Conservation (phyloP, 768 basidiomycete genomes). For the Macrocybe gigantea region DNA sequence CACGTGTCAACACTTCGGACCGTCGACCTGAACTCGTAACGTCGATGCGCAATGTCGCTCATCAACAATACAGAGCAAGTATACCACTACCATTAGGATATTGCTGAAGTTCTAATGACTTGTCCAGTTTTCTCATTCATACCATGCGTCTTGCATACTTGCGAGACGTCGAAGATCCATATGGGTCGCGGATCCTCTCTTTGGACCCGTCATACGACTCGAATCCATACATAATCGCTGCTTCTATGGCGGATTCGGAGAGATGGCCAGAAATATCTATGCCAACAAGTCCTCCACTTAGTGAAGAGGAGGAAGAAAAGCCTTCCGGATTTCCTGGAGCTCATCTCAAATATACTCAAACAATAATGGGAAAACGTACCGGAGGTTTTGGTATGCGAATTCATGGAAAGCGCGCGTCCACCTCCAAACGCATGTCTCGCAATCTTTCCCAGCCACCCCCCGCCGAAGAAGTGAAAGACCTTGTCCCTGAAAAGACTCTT, state of each 20-base stretch:
- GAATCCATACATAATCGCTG: slow-evolving; percentile 80
- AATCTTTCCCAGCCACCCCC: slow-evolving; percentile 29
- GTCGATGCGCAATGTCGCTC: slow-evolving; percentile 41
- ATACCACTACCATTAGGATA: not conserved
- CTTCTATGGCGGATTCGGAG: slow-evolving; percentile 71
- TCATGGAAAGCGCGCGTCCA: slow-evolving; percentile 51
- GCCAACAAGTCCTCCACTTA: slow-evolving; percentile 66
- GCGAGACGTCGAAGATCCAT: slow-evolving; percentile 84
- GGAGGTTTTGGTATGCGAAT: slow-evolving; percentile 79
- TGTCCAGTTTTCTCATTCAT: slow-evolving; percentile 66
- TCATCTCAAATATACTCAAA: slow-evolving; percentile 77
- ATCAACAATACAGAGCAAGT: slow-evolving; percentile 60
- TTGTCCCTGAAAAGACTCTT: slow-evolving; percentile 24
- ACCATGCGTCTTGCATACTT: slow-evolving; percentile 80
- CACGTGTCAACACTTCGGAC: not conserved
- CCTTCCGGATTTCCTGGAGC: slow-evolving; percentile 44
- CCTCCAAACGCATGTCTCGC: slow-evolving; percentile 33
- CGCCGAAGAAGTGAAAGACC: slow-evolving; percentile 29
- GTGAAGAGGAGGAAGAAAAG: slow-evolving; percentile 59
- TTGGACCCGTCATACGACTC: slow-evolving; percentile 70
- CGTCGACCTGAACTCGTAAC: not conserved
- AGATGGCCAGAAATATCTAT: slow-evolving; percentile 81
- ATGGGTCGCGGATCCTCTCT: slow-evolving; percentile 76
- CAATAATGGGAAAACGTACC: slow-evolving; percentile 74
- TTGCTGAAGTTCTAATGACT: slow-evolving; percentile 1